Evolutionary conservation across 768 basidiomycete species (phyloP).

Genomic region (Lentinus brumalis): DNA sequence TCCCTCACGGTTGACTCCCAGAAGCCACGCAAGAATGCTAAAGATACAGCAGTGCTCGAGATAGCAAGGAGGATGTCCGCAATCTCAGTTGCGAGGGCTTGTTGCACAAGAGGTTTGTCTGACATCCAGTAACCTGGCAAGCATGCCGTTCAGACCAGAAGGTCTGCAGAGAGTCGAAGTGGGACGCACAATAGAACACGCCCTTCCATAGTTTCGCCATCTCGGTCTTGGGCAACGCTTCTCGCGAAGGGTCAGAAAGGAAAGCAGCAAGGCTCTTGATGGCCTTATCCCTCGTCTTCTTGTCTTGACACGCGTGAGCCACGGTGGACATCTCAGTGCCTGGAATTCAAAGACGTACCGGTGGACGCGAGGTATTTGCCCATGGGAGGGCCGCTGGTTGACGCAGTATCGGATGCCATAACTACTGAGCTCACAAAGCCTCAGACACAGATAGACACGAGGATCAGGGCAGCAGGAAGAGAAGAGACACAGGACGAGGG

Average conservation of each 20-base stretch:
- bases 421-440: neutral
- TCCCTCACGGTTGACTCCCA: constrained; percentile 91
- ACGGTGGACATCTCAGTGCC: constrained; percentile 5
- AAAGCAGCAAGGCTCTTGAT: constrained; percentile 78
- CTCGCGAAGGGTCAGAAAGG: constrained; percentile 63
- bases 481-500: too few relatives aligned
- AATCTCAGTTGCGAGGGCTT: constrained; percentile 83
- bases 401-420: constrained; percentile 36
- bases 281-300: constrained; percentile 90
- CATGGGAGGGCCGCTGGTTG: constrained; percentile 57
- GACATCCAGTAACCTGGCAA: constrained; percentile 97
- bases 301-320: constrained; percentile 54
- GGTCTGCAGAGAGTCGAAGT: neutral
- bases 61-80: constrained; percentile 81
- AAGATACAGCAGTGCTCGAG: constrained; percentile 52
- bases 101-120: constrained; percentile 96
- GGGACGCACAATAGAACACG: constrained; percentile 84
- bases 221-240: constrained; percentile 68
- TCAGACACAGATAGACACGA: neutral
- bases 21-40: constrained; percentile 84
- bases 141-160: neutral
- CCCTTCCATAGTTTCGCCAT: constrained; percentile 98
- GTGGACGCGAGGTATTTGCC: constrained; percentile 93
- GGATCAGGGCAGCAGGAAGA: too few relatives aligned
- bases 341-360: constrained; percentile 46